Evolutionary conservation across 495 filamentous ascomycete genomes (phyloP).

Genomic region (Trichocladium uniseriatum): DNA sequence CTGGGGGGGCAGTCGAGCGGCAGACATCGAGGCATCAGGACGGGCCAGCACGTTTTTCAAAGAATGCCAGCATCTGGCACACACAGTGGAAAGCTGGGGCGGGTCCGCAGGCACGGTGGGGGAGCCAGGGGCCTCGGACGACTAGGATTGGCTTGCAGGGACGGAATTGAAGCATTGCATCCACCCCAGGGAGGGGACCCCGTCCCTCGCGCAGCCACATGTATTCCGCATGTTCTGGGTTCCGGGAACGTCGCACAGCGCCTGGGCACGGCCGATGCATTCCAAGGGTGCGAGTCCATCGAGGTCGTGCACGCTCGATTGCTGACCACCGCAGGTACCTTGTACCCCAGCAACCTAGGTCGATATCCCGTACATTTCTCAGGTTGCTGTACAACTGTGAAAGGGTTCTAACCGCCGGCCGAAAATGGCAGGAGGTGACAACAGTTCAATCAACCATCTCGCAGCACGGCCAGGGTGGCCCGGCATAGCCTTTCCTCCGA

Average conservation of each 20-base stretch:
- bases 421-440: slow-evolving; percentile 11
- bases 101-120: slow-evolving; percentile 3
- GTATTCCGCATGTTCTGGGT: slow-evolving; percentile 18
- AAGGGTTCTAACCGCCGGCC: background rate
- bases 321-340: background rate
- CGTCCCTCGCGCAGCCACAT: slow-evolving; percentile 14
- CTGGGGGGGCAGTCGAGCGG: slow-evolving; percentile 7
- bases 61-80: slow-evolving; percentile 20
- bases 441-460: too few relatives aligned
- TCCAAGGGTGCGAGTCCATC: background rate
- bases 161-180: background rate
- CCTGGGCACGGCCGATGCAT: background rate
- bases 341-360: too few relatives aligned
- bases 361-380: too few relatives aligned
- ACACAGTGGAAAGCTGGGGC: slow-evolving; percentile 8
- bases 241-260: slow-evolving; percentile 8
- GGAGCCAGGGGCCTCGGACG: background rate
- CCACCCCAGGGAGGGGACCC: background rate
- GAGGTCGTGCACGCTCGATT: background rate
- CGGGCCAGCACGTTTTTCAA: slow-evolving; percentile 33
- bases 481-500: too few relatives aligned
- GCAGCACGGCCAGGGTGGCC: background rate
- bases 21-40: slow-evolving; percentile 11
- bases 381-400: background rate
- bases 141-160: slow-evolving; percentile 7